phyloP scores from a whole-genome alignment of 805 yeast genomes.

The Hanseniaspora valbyensis region DNA sequence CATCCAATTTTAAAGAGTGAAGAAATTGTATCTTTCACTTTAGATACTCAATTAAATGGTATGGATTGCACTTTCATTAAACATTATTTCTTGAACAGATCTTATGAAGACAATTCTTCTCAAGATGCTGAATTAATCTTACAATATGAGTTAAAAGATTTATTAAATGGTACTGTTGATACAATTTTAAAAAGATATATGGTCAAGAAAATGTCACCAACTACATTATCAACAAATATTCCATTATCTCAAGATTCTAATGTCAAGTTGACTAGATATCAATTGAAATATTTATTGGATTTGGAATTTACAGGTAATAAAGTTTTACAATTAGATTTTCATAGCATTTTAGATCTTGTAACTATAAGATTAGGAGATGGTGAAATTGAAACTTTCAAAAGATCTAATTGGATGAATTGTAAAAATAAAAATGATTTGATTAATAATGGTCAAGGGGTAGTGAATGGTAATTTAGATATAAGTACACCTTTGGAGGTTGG shows the following conservation, averaged over 20 bases:
- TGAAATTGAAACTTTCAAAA: constrained; percentile 14
- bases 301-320: constrained; percentile 11
- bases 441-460: not conserved
- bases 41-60: constrained; percentile 23
- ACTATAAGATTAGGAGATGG: constrained; percentile 17
- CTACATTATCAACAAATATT: constrained; percentile 20
- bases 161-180: constrained; percentile 20
- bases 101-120: constrained; percentile 22
- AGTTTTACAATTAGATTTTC: constrained; percentile 11
- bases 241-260: constrained; percentile 16
- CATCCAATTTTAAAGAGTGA: constrained; percentile 27
- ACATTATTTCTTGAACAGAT: constrained; percentile 24
- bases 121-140: constrained; percentile 25
- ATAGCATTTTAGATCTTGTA: constrained; percentile 19
- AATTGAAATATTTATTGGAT: constrained; percentile 14
- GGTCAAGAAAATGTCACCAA: constrained; percentile 20
- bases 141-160: constrained; percentile 18
- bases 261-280: constrained; percentile 15
- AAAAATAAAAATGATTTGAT: constrained; percentile 3
- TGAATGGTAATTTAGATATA: constrained; percentile 10
- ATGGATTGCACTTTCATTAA: constrained; percentile 21
- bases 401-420: constrained; percentile 16
- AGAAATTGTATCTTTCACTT: constrained; percentile 22
- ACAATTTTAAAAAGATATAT: constrained; percentile 24
- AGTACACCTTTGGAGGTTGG: constrained; percentile 14